Percentiles rank a stretch among this genome's conserved stretches.
Evolutionary conservation across 2,329 filamentous ascomycete species (phyloP).

Genomic region (Monilinia aucupariae): DNA sequence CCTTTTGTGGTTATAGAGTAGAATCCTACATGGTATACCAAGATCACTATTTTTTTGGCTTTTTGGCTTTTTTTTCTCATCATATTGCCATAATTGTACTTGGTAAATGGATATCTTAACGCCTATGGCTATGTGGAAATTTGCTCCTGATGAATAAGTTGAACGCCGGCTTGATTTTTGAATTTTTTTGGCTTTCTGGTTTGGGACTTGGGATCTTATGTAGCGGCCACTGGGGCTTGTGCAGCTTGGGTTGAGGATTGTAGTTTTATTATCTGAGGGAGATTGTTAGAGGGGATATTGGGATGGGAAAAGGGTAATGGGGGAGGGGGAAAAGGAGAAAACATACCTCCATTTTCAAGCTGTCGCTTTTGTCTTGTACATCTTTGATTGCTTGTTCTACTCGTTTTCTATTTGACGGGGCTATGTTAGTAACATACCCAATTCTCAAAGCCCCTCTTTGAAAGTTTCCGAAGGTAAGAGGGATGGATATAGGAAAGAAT

Average conservation of each 20-base stretch:
- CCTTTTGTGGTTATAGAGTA: too few relatives aligned
- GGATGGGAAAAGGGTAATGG: background rate
- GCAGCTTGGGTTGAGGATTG: slow-evolving; percentile 12
- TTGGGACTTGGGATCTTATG: background rate
- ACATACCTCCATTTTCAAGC: slow-evolving; percentile 58
- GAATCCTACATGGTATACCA: too few relatives aligned
- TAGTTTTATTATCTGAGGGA: slow-evolving; percentile 14
- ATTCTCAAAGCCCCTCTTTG: background rate
- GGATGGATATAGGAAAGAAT: background rate
- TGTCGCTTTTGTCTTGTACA: slow-evolving; percentile 59
- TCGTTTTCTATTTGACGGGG: slow-evolving; percentile 46
- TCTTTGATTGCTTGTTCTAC: slow-evolving; percentile 62
- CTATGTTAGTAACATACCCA: background rate
- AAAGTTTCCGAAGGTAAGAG: background rate
- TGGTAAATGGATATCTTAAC: background rate
- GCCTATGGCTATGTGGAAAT: background rate
- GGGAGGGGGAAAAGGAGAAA: background rate
- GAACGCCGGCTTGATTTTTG: background rate
- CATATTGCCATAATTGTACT: background rate
- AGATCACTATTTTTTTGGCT: too few relatives aligned
- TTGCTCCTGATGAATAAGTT: background rate
- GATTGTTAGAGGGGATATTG: background rate
- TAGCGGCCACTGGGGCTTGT: background rate
- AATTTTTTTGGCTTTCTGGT: background rate
- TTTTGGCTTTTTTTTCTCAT: too few relatives aligned